Base-by-base conservation (phyloP, 73 alveolate genomes). In the Paramecium octaurelia region DNA sequence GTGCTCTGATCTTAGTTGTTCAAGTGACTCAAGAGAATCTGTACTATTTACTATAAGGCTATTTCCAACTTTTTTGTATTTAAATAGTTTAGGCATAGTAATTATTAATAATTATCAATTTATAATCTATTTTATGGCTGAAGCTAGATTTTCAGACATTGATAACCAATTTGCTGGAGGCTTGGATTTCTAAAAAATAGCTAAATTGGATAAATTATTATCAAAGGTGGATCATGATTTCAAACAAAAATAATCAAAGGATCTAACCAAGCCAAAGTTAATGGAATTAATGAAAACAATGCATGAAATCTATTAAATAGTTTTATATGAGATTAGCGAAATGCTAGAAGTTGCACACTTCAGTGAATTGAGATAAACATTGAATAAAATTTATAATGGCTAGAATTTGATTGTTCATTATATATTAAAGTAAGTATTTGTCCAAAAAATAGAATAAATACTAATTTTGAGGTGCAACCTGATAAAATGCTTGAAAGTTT, bases 171-270 rank as follows among this genome's bases (percentile, higher is more conserved):
- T 75, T 38, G 29, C 58, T 75, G 57, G 64, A 75, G 88, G 60
- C 16, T 38, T 75, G 38, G 88, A 75, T 75, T n/a, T 75, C 14
- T n/a, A 38, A 75, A 75, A 75, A 42, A 35, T 75, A 16, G 58
- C 88, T 75, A 75, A 75, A 42, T 42, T 75, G 10, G 88, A 75
- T 38, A 75, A 75, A 6, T 8, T 75, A 4, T 38, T 75, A 75
- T 38, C 88, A 75, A 75, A 75, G 27, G 60, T 75, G 35, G 88
- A 75, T 75, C 58, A 75, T 75, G 88, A 75, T 75, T 75, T 75
- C 10, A 75, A 75, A 18, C 10, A 29, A 75, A 75, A 75, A 42
- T 18, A 75, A 75, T 31, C 84, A 12, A 75, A 75, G 18, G 88
- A 75, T 75, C 8, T 75, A 1, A 75, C 88, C 0, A 75, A 75